Evolutionary conservation across 1,284 basidiomycete genomes (phyloP).

Genomic region (Violaceomyces palustris): DNA sequence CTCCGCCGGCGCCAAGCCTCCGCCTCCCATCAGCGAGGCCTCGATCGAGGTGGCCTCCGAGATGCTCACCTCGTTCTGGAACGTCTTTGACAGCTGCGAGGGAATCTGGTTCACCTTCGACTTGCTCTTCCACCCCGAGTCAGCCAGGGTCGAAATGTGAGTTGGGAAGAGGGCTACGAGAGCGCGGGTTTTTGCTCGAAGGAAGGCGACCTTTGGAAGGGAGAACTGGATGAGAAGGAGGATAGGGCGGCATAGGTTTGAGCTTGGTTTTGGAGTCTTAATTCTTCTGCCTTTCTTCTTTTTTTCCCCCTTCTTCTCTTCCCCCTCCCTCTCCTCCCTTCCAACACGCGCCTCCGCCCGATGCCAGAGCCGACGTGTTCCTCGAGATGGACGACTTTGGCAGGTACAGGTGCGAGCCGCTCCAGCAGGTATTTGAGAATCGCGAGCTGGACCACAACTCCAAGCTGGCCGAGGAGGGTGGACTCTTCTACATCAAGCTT

Average conservation of each 20-base stretch:
- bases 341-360: not conserved
- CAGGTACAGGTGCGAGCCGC: constrained; percentile 17
- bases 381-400: constrained; percentile 38
- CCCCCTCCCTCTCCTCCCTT: not conserved
- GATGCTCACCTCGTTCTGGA: no score
- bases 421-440: constrained; percentile 14
- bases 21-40: no score
- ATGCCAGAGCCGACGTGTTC: constrained; percentile 5
- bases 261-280: not conserved
- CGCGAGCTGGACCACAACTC: constrained; percentile 18
- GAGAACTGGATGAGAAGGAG: not conserved
- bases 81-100: constrained; percentile 20
- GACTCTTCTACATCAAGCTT: constrained; percentile 37
- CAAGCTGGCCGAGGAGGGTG: constrained; percentile 26
- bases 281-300: not conserved
- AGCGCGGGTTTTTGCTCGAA: no score
- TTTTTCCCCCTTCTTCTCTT: not conserved
- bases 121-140: not conserved
- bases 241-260: constrained; percentile 4
- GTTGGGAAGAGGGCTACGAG: no score
- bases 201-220: not conserved
- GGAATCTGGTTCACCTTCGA: constrained; percentile 28
- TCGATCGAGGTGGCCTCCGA: no score
- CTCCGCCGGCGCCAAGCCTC: no score
- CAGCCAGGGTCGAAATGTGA: not conserved